These are phyloP conservation scores for Pythium angustatum DNA, from an alignment of 352 stramenopile genomes.

Conservation along the genomic window DNA sequence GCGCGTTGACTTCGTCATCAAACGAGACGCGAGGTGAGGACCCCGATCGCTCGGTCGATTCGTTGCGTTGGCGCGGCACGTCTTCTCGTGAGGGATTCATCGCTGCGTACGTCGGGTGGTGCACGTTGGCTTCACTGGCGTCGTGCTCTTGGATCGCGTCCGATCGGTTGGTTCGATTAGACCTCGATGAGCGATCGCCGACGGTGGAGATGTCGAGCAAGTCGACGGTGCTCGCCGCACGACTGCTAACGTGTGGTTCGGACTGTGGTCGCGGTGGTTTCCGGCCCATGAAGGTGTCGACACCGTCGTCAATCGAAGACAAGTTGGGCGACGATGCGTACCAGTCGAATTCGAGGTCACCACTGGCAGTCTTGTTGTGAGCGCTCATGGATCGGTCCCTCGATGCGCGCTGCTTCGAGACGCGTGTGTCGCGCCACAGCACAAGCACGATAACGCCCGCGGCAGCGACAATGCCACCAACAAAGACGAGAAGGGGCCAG, in stretches of 20 bases:
- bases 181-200: conserved; percentile 21
- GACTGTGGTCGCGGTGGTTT: conserved; percentile 6
- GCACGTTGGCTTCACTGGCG: background rate
- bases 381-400: background rate
- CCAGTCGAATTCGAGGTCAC: conserved; percentile 24
- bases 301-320: conserved; percentile 3
- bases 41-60: background rate
- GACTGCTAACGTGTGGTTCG: conserved; percentile 21
- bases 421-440: conserved; percentile 19
- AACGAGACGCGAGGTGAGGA: conserved; percentile 17
- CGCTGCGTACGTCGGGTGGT: background rate
- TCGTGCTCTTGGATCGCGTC: conserved; percentile 3
- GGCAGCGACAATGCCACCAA: conserved; percentile 4
- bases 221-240: conserved; percentile 18
- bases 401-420: background rate
- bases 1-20: conserved; percentile 19
- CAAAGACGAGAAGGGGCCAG: conserved; percentile 13
- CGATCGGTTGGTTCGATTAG: conserved; percentile 12
- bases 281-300: conserved; percentile 31
- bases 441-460: background rate
- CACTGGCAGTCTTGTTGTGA: conserved; percentile 16
- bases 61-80: background rate
- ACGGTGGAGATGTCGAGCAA: conserved; percentile 25
- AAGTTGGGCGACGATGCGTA: conserved; percentile 16
- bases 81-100: background rate